phyloP scores from a whole-genome alignment of 1,139 yeast species.

The Hyphopichia burtonii region DNA sequence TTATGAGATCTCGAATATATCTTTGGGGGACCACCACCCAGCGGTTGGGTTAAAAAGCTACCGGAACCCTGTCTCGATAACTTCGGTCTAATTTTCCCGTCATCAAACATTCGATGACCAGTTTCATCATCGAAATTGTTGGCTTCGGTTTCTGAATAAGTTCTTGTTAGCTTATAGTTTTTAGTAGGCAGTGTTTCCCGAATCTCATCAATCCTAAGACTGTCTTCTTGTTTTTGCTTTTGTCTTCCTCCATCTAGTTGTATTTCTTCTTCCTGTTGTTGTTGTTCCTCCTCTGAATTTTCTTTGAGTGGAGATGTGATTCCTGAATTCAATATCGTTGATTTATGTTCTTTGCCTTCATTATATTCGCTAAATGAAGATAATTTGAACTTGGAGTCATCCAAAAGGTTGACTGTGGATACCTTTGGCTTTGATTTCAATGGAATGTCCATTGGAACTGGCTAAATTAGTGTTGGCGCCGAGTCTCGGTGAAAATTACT shows the following conservation, averaged over 20 bases:
- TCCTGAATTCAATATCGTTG: not conserved
- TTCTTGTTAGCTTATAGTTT: conserved; percentile 36
- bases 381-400: conserved; percentile 21
- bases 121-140: conserved; percentile 51
- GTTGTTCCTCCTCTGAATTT: not conserved
- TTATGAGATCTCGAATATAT: conserved; percentile 36
- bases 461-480: too few species aligned
- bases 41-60: not conserved
- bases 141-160: conserved; percentile 57
- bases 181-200: conserved; percentile 4
- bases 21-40: conserved; percentile 7
- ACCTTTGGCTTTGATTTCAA: conserved; percentile 45
- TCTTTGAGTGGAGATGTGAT: conserved; percentile 3
- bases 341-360: not conserved
- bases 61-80: conserved; percentile 5
- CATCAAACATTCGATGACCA: conserved; percentile 51
- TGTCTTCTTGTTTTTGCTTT: too few species aligned
- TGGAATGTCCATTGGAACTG: conserved; percentile 33
- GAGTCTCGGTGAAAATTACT: too few species aligned
- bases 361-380: conserved; percentile 3
- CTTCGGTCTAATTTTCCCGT: conserved; percentile 46
- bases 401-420: conserved; percentile 34
- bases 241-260: too few species aligned
- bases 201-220: not conserved
- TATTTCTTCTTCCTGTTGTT: too few species aligned